Evolutionary conservation across 192 early-diverging fungal species (phyloP).

Genomic region (Coemansia sp.): DNA sequence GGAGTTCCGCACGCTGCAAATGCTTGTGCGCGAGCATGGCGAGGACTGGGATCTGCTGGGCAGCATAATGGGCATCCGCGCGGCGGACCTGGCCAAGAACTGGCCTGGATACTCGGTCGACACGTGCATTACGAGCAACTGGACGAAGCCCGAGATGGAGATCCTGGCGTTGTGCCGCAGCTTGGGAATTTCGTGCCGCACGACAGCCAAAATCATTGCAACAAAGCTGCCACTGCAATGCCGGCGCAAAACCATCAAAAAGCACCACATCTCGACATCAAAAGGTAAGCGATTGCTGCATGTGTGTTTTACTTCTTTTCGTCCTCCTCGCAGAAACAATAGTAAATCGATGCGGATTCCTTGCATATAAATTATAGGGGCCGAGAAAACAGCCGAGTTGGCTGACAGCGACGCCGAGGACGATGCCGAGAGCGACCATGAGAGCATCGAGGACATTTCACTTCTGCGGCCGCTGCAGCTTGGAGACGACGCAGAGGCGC

Average conservation of each 20-base stretch:
- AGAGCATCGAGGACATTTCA: background rate
- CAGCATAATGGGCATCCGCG: slow-evolving; percentile 18
- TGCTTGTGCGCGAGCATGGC: slow-evolving; percentile 25
- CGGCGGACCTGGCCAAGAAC: slow-evolving; percentile 27
- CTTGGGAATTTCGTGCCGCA: slow-evolving; percentile 25
- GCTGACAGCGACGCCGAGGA: background rate
- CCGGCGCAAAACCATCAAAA: slow-evolving; percentile 36
- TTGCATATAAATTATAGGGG: no score
- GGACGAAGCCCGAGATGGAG: slow-evolving; percentile 31
- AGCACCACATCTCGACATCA: background rate
- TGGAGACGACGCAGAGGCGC: background rate
- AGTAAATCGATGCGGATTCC: no score
- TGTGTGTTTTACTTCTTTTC: no score
- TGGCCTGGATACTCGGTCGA: slow-evolving; percentile 31
- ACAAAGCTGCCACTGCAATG: slow-evolving; percentile 47
- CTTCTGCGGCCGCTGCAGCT: background rate
- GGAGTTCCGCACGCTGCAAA: slow-evolving; percentile 34
- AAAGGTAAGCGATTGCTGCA: no score
- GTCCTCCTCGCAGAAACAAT: no score
- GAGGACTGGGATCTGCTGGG: slow-evolving; percentile 36
- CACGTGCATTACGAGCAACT: slow-evolving; percentile 23
- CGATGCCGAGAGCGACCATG: background rate
- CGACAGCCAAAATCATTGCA: slow-evolving; percentile 37
- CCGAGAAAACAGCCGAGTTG: background rate
- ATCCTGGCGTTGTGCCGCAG: slow-evolving; percentile 23